phyloP scores from a whole-genome alignment of 164 flowering plant genomes.

The Berberis thunbergii region DNA sequence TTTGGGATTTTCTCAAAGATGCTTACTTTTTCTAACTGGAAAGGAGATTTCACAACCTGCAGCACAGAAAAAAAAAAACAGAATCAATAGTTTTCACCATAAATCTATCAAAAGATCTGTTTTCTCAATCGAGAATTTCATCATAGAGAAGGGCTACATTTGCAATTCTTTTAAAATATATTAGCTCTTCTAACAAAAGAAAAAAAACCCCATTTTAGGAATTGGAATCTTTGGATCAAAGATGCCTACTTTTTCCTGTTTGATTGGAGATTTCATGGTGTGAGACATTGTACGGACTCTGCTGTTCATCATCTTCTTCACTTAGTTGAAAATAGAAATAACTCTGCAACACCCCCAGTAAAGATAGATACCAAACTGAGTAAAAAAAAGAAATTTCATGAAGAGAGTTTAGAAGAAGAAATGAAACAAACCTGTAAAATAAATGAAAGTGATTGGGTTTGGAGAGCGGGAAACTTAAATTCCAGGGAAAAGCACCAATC shows the following conservation, averaged over 20 bases:
- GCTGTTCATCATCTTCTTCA: not conserved
- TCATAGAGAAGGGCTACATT: not conserved
- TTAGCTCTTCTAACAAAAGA: not conserved
- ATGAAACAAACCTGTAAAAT: not conserved
- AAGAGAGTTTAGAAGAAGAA: not conserved
- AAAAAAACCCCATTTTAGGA: not conserved
- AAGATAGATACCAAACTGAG: not conserved
- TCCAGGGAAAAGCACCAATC: not conserved
- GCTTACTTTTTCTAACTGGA: not conserved
- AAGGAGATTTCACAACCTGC: too few relatives aligned
- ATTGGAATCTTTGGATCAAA: not conserved
- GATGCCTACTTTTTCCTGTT: not conserved
- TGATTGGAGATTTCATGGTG: constrained; percentile 1
- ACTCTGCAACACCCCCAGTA: not conserved
- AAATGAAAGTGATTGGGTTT: not conserved
- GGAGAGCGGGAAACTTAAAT: not conserved
- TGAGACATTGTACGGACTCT: not conserved
- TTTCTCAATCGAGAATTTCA: not conserved
- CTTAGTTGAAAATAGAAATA: not conserved
- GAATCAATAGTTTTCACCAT: too few relatives aligned
- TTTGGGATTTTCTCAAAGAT: not conserved
- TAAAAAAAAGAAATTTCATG: not conserved
- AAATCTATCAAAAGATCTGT: too few relatives aligned
- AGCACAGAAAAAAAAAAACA: too few relatives aligned
- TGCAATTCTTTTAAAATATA: too few relatives aligned